A percentile compares a stretch with the other conserved stretches of the same genome.
Conservation (phyloP, 164 flowering plant species). For the Platanus orientalis region DNA sequence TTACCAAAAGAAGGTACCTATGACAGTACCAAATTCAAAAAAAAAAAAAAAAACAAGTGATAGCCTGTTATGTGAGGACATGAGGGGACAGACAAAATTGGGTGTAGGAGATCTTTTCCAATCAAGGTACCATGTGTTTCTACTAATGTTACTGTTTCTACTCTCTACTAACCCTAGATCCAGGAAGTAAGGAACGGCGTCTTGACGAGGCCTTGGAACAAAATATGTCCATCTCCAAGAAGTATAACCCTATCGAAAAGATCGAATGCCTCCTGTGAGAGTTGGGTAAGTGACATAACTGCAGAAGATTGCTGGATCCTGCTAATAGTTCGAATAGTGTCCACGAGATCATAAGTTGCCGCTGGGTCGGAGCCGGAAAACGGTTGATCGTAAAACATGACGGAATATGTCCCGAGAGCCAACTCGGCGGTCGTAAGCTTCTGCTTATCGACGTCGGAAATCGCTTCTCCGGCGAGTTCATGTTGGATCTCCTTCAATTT, state of each 20-base stretch:
- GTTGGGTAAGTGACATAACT: constrained; percentile 25
- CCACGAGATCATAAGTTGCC: constrained; percentile 25
- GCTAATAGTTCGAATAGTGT: constrained; percentile 22
- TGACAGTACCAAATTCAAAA: too few relatives aligned
- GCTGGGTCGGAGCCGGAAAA: constrained; percentile 22
- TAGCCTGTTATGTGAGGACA: too few relatives aligned
- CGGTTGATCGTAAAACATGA: constrained; percentile 33
- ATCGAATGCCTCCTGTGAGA: constrained; percentile 25
- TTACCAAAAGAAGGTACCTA: too few relatives aligned
- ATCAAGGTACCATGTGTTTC: too few relatives aligned
- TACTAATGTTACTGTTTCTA: background rate
- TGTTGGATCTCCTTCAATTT: constrained; percentile 24
- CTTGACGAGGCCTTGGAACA: constrained; percentile 30
- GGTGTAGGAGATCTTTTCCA: too few relatives aligned
- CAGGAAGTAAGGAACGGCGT: constrained; percentile 23
- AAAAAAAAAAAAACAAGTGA: too few relatives aligned
- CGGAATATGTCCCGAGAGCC: constrained; percentile 28
- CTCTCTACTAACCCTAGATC: constrained; percentile 28
- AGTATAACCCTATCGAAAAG: constrained; percentile 26
- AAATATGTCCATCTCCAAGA: constrained; percentile 20
- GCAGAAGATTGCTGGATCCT: constrained; percentile 32
- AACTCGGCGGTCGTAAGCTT: constrained; percentile 30
- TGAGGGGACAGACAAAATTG: too few relatives aligned
- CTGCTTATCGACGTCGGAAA: constrained; percentile 25
- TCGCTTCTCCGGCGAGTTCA: constrained; percentile 22